phyloP scores from a whole-genome alignment of 805 yeast genomes.

The Metschnikowia amazonensis region DNA sequence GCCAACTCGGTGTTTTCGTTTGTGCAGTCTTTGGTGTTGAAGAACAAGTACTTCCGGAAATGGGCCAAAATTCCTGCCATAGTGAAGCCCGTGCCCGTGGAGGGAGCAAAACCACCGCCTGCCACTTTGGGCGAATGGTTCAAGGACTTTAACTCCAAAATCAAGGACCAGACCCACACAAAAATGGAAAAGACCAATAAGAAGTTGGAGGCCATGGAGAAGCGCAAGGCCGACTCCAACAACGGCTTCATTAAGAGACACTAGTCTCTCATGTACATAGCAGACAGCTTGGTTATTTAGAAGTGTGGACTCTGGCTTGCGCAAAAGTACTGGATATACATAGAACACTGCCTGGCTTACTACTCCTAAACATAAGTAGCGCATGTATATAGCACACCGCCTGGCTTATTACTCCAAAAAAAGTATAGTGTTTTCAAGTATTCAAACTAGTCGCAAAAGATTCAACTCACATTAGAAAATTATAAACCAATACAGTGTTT shows the following conservation, averaged over 20 bases:
- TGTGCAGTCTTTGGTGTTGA: conserved; percentile 64
- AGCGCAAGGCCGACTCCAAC: conserved; percentile 28
- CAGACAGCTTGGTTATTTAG: not conserved
- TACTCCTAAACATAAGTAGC: too few relatives aligned
- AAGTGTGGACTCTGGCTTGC: too few relatives aligned
- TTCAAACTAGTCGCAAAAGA: too few relatives aligned
- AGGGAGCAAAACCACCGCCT: conserved; percentile 27
- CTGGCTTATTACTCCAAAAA: too few relatives aligned
- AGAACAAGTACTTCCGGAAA: conserved; percentile 55
- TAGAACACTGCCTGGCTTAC: too few relatives aligned
- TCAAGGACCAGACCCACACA: conserved; percentile 30
- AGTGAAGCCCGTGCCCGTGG: conserved; percentile 46
- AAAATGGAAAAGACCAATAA: conserved; percentile 34
- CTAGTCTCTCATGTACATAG: conserved; percentile 12
- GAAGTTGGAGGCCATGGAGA: conserved; percentile 36
- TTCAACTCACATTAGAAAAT: too few relatives aligned
- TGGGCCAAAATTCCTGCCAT: conserved; percentile 57
- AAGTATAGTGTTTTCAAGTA: too few relatives aligned
- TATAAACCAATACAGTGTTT: too few relatives aligned
- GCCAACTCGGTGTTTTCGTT: conserved; percentile 75
- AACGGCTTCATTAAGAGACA: conserved; percentile 41
- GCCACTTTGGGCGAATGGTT: conserved; percentile 37
- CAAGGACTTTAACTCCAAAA: conserved; percentile 29
- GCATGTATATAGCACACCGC: not conserved
- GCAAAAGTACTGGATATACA: too few relatives aligned